phyloP scores from a whole-genome alignment of 768 basidiomycete species.

The Russula virescens region DNA sequence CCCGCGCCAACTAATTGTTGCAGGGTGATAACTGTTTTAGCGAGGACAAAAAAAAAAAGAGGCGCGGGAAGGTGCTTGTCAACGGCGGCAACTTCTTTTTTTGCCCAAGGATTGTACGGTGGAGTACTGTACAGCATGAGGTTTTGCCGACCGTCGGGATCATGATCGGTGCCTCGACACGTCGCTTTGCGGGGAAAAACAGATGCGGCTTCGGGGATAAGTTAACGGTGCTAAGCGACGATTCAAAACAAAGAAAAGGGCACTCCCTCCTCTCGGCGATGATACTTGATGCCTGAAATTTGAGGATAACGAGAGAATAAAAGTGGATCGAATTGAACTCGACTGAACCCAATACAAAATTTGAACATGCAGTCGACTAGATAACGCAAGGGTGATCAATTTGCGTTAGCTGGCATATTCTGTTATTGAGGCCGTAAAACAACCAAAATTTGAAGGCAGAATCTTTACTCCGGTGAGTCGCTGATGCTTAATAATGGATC shows the following conservation, averaged over 20 bases:
- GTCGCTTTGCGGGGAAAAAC: no score
- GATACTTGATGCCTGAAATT: not conserved
- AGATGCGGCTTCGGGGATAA: not conserved
- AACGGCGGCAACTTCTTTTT: not conserved
- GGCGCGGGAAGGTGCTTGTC: not conserved
- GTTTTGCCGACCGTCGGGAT: not conserved
- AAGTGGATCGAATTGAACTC: not conserved
- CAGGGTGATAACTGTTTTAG: no score
- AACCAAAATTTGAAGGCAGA: not conserved
- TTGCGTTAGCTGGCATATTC: no score
- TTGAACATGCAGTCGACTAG: no score
- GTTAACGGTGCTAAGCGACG: no score
- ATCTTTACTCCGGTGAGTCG: not conserved
- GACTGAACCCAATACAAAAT: not conserved
- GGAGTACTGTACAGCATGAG: no score
- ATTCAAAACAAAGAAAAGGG: not conserved
- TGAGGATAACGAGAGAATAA: not conserved
- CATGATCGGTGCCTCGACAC: not conserved
- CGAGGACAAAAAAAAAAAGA: no score
- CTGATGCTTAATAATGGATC: not conserved
- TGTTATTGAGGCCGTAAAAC: no score
- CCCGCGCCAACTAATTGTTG: not conserved
- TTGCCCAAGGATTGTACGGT: not conserved
- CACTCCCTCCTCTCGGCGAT: not conserved
- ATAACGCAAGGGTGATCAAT: no score